Base-by-base conservation (phyloP, 768 basidiomycete species). In the Porpolomopsis calyptriformis region DNA sequence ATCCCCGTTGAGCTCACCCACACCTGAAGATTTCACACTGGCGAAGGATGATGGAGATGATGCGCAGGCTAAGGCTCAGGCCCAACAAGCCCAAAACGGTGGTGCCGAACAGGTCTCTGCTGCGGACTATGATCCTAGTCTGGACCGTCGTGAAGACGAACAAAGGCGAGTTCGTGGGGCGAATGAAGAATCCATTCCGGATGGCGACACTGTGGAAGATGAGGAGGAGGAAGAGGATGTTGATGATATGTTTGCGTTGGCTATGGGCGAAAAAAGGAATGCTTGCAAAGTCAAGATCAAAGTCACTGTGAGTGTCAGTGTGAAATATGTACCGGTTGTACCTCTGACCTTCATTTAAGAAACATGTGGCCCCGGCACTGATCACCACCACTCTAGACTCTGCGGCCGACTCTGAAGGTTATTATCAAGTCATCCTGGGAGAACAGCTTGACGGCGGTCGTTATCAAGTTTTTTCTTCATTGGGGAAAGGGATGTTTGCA, bases 401-500 rank as follows among this genome's bases (percentile, higher is more conserved):
- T 22, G 90, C 85, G 4, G 83, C 94, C 26, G 96, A 98, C 63
- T 60, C 85, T 0, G 96, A 99, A 64, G 96, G 96, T 1, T 98
- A 98, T 62, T 99, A 98, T 60, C 80, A 80, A 48, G 77, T 96
- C 43, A 89, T 93, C 43, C 78, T 97, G 12, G 96, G 94, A 36
- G 96, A 99, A 64, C 82, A 90, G 49, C 71, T 99, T 14, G 93
- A 96, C 57, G 78, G 82, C 22, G 92, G 88, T 4, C 77, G 85
- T 34, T 99, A 98, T 60, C 90, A 96, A 60, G 90, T 99, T 8
- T 92, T 86, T 53, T 90, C 89, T 40, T 87, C 79, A 40, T 71
- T 98, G n/a, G 96, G 96, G 14, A 93, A 94, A 61, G 96, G 96
- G 40, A 99, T 99, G 94, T 99, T 98, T 61, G 91, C 92, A 40